phyloP scores from a whole-genome alignment of 805 yeast species.

The Hanseniaspora meyeri region DNA sequence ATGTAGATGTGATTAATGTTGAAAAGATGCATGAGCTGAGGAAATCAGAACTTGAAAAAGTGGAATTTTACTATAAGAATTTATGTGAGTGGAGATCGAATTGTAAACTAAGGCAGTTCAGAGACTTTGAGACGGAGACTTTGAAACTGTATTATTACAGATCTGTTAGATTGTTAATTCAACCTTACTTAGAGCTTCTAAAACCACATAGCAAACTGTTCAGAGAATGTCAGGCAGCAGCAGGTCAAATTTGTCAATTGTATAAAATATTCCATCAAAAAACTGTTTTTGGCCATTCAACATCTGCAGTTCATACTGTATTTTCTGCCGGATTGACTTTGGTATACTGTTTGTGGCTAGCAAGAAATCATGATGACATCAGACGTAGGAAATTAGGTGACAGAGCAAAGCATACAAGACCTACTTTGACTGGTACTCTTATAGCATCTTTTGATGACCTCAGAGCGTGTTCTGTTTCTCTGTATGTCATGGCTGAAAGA shows the following conservation, averaged over 20 bases:
- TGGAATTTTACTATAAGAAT: constrained; percentile 40
- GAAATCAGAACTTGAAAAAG: constrained; percentile 36
- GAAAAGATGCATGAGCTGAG: constrained; percentile 16
- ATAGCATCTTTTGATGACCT: constrained; percentile 50
- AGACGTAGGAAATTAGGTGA: constrained; percentile 44
- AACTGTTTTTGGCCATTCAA: constrained; percentile 51
- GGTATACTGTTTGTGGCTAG: constrained; percentile 54
- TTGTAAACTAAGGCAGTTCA: constrained; percentile 31
- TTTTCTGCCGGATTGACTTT: constrained; percentile 60
- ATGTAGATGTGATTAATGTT: neutral
- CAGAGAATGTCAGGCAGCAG: constrained; percentile 58
- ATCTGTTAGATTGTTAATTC: constrained; percentile 47
- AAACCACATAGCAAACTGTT: constrained; percentile 50
- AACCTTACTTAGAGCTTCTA: constrained; percentile 50
- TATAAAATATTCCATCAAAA: constrained; percentile 52
- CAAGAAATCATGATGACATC: constrained; percentile 49
- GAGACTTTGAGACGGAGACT: constrained; percentile 47
- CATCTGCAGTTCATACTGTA: constrained; percentile 53
- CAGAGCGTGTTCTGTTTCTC: constrained; percentile 50
- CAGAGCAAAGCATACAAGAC: constrained; percentile 47
- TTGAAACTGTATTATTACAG: constrained; percentile 47
- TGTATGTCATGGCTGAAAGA: constrained; percentile 56
- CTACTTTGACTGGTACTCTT: constrained; percentile 41
- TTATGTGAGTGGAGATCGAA: constrained; percentile 47
- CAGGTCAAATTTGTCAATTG: constrained; percentile 55